phyloP scores from a whole-genome alignment of 176 grass and related monocot genomes.

The Chrysopogon serrulatus region DNA sequence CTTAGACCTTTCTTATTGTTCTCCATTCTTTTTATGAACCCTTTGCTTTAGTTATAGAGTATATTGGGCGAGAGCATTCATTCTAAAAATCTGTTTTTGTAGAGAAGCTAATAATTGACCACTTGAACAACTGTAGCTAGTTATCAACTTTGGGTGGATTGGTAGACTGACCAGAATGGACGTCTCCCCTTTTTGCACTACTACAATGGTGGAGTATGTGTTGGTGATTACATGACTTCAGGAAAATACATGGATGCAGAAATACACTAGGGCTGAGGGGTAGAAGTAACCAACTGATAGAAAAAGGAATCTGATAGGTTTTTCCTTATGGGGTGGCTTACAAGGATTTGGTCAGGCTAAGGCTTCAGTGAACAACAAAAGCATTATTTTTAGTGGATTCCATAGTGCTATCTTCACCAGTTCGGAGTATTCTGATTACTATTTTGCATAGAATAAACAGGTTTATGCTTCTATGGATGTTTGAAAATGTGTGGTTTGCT shows the following conservation, averaged over 20 bases:
- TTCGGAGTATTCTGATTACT: neutral
- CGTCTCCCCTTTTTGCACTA: neutral
- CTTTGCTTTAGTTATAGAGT: neutral
- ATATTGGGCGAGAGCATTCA: neutral
- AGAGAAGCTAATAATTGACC: neutral
- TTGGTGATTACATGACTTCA: neutral
- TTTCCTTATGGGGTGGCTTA: neutral
- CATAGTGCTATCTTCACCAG: neutral
- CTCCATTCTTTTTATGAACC: neutral
- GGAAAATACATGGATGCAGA: neutral
- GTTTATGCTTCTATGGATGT: neutral
- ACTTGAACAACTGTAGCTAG: constrained; percentile 6
- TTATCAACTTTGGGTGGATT: neutral
- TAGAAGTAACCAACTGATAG: neutral
- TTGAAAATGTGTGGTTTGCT: neutral
- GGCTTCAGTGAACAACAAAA: neutral
- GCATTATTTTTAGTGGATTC: neutral
- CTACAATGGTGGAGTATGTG: neutral
- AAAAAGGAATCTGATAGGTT: neutral
- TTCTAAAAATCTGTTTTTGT: neutral
- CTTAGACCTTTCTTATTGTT: neutral
- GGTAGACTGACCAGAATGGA: neutral
- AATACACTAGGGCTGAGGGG: neutral
- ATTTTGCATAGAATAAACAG: neutral
- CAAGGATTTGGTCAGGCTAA: neutral